Base-by-base conservation (phyloP, 495 filamentous ascomycete genomes). In the Schizothecium vesticola region DNA sequence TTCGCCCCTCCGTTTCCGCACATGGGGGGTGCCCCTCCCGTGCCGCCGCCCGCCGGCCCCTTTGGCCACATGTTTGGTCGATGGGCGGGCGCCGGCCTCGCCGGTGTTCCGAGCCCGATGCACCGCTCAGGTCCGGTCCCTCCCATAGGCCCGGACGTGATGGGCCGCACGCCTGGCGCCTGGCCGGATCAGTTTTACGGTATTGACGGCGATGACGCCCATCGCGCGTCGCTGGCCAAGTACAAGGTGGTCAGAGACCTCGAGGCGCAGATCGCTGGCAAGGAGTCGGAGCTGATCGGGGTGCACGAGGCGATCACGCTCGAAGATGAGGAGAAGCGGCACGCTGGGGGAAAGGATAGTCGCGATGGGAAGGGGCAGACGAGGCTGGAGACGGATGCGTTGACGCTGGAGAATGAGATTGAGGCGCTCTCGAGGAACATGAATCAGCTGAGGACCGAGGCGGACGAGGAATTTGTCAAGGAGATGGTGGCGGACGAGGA, bases 381-480 rank as follows among this genome's bases (percentile, higher is more conserved):
- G 13, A 61, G 56, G 65, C 43, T 57, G 9, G 69, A 71, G 65
- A 25, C 57, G 56, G 59, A 65, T 51, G 67, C 70, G 24, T 3
- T 25, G 63, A 51, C 43, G 59, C 63, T 78, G 25, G 75, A 78
- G 70, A 64, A 11, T 55, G 75, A 78, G 67, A 66, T 79, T 58
- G 73, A 76, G 24, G 69, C 57, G 59, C 62, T 79, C 63, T 56
- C 59, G 62, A 33, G 60, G 56, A 63, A 29, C 24, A 56, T 76
- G 61, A 73, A 69, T 21, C 24, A 26, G 59, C 19, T 79, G 64
- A 29, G 72, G 61, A 74, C 75, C 1, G 71, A 79, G 68, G 77
- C 72, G 62, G 77, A 78, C 57, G 79, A 73, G 66, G 77, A 75
- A 67, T 78, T 71, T 63, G 79, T 73, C 61, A 73, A 72, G 69